Conservation (phyloP, 1,284 basidiomycete species). For the Rhodotorula sp. region DNA sequence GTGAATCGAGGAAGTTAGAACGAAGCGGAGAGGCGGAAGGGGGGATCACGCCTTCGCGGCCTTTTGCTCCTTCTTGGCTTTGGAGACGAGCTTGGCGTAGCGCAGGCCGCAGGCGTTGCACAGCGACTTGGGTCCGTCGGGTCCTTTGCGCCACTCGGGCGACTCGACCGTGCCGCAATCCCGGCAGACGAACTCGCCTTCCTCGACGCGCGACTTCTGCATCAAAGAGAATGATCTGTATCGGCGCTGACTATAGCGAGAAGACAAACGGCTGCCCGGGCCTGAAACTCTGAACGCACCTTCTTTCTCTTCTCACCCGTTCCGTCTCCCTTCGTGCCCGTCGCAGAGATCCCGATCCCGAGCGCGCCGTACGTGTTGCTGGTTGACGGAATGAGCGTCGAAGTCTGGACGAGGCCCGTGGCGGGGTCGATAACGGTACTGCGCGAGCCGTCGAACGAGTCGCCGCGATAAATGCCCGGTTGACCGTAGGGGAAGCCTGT, state of each 20-base stretch:
- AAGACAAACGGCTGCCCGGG: too few species aligned
- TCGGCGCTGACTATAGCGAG: slow-evolving; percentile 58
- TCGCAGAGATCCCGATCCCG: slow-evolving; percentile 42
- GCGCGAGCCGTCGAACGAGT: slow-evolving; percentile 14
- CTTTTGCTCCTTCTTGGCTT: slow-evolving; percentile 32
- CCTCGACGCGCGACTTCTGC: slow-evolving; percentile 70
- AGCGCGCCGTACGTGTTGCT: slow-evolving; percentile 44
- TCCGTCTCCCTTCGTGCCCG: slow-evolving; percentile 29
- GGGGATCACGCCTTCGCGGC: slow-evolving; percentile 2
- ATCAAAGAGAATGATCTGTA: slow-evolving; percentile 1
- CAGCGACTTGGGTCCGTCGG: slow-evolving; percentile 39
- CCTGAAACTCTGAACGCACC: neutral
- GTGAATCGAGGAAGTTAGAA: neutral
- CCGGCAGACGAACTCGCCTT: slow-evolving; percentile 58
- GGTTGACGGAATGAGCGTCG: slow-evolving; percentile 39
- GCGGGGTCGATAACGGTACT: slow-evolving; percentile 35
- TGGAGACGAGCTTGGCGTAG: slow-evolving; percentile 64
- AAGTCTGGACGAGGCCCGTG: slow-evolving; percentile 38
- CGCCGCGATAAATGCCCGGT: slow-evolving; percentile 20
- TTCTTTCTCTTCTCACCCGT: slow-evolving; percentile 45
- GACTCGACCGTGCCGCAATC: slow-evolving; percentile 42
- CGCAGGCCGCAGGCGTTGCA: slow-evolving; percentile 57
- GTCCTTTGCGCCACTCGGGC: slow-evolving; percentile 48
- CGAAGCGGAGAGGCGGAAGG: neutral
- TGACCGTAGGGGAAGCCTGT: slow-evolving; percentile 17